phyloP scores from a whole-genome alignment of 139 green algal genomes.

The Raphidocelis subcapitata region DNA sequence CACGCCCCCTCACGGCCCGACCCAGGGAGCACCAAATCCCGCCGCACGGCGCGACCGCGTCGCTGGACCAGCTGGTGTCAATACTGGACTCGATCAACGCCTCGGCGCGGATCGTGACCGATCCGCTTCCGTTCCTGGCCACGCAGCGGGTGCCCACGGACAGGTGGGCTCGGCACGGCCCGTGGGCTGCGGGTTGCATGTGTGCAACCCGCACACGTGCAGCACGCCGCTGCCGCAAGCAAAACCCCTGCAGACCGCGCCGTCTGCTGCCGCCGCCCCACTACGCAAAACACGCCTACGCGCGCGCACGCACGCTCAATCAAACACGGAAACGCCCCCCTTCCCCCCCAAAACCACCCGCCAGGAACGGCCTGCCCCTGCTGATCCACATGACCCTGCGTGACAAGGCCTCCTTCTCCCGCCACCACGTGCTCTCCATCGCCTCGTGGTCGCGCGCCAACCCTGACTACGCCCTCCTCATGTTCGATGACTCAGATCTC shows the following conservation, averaged over 20 bases:
- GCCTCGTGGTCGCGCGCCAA: conserved; percentile 17
- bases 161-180: conserved; percentile 6
- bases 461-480: conserved; percentile 16
- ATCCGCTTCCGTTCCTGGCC: conserved; percentile 22
- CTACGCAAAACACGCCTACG: no score
- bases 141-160: conserved; percentile 4
- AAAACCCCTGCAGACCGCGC: no score
- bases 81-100: conserved; percentile 15
- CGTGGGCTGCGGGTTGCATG: no score
- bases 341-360: background rate
- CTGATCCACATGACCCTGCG: conserved; percentile 31
- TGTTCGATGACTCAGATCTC: conserved; percentile 27
- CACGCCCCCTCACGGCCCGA: no score
- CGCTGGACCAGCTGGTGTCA: conserved; percentile 15
- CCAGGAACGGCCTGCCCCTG: conserved; percentile 27
- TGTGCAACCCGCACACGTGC: no score
- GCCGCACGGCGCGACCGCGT: conserved; percentile 2
- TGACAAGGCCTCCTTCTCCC: conserved; percentile 18
- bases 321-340: background rate
- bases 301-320: background rate
- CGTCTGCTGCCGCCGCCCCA: no score
- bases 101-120: conserved; percentile 7
- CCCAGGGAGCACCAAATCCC: conserved; percentile 8
- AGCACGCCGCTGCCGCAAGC: no score
- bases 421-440: conserved; percentile 24